These are phyloP conservation scores for Gossypium schwendimanii DNA, from an alignment of 441 rosid species.

Conservation along the genomic window DNA sequence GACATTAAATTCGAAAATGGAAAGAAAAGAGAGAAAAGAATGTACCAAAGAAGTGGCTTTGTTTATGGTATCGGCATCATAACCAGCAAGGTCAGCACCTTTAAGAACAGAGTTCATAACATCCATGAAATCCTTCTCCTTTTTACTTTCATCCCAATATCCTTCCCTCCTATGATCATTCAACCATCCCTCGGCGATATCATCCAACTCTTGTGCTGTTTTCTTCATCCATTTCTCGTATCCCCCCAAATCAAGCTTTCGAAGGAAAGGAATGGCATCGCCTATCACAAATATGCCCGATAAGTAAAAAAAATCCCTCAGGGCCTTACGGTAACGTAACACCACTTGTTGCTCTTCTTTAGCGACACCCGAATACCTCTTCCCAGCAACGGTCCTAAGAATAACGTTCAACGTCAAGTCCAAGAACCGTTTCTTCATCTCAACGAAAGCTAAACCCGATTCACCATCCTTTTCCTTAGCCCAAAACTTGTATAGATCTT, in stretches of 20 bases:
- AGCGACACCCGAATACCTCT: constrained; percentile 12
- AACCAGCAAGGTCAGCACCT: not conserved
- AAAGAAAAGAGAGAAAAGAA: not conserved
- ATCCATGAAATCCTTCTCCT: constrained; percentile 36
- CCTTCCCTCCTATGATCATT: constrained; percentile 18
- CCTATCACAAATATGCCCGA: constrained; percentile 23
- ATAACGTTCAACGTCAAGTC: constrained; percentile 23
- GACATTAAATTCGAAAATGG: not conserved
- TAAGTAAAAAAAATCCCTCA: constrained; percentile 22
- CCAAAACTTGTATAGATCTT: constrained; percentile 8
- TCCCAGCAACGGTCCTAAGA: constrained; percentile 21
- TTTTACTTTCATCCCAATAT: not conserved
- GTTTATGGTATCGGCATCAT: constrained; percentile 27
- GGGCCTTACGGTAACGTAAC: constrained; percentile 16
- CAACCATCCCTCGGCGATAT: constrained; percentile 24
- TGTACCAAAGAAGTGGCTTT: constrained; percentile 34
- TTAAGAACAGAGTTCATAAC: constrained; percentile 19
- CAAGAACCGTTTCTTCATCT: constrained; percentile 26
- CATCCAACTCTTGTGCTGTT: constrained; percentile 23
- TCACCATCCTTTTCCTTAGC: not conserved
- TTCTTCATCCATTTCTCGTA: constrained; percentile 30
- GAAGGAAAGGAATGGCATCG: constrained; percentile 33
- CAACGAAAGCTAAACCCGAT: constrained; percentile 2
- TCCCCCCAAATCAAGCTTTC: constrained; percentile 36
- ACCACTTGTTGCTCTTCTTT: constrained; percentile 9